Evolutionary conservation across 2,329 filamentous ascomycete genomes (phyloP).

Genomic region (Huntiella bhutanensis): DNA sequence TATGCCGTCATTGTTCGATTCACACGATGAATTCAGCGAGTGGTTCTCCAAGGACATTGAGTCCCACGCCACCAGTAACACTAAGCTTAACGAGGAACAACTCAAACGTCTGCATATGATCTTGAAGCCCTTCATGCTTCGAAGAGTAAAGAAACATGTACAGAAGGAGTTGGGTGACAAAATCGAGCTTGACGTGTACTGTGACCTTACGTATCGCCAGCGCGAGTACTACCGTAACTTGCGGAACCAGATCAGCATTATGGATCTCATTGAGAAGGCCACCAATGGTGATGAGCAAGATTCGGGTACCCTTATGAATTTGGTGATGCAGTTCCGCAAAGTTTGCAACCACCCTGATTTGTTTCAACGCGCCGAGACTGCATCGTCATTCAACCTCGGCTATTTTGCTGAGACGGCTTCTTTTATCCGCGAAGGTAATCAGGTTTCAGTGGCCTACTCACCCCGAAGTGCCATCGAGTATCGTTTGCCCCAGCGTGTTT

Average conservation of each 20-base stretch:
- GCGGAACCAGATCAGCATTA: conserved; percentile 92
- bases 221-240: conserved; percentile 82
- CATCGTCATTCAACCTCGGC: conserved; percentile 65
- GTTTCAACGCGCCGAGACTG: conserved; percentile 85
- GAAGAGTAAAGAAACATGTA: conserved; percentile 98
- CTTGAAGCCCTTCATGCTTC: conserved; percentile 96
- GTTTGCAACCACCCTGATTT: conserved; percentile 97
- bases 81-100: conserved; percentile 97
- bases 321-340: conserved; percentile 99
- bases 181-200: conserved; percentile 92
- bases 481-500: conserved; percentile 62
- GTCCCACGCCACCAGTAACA: conserved; percentile 95
- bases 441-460: conserved; percentile 69
- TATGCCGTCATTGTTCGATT: conserved; percentile 97
- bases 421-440: conserved; percentile 73
- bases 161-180: conserved; percentile 98
- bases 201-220: conserved; percentile 89
- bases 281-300: conserved; percentile 87
- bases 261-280: conserved; percentile 95
- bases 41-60: conserved; percentile 96
- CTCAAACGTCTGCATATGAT: conserved; percentile 97
- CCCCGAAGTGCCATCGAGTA: conserved; percentile 75
- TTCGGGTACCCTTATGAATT: conserved; percentile 91
- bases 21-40: conserved; percentile 79
- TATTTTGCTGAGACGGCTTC: conserved; percentile 89